phyloP scores from a whole-genome alignment of 2,329 filamentous ascomycete species.

The Fusarium avenaceum region DNA sequence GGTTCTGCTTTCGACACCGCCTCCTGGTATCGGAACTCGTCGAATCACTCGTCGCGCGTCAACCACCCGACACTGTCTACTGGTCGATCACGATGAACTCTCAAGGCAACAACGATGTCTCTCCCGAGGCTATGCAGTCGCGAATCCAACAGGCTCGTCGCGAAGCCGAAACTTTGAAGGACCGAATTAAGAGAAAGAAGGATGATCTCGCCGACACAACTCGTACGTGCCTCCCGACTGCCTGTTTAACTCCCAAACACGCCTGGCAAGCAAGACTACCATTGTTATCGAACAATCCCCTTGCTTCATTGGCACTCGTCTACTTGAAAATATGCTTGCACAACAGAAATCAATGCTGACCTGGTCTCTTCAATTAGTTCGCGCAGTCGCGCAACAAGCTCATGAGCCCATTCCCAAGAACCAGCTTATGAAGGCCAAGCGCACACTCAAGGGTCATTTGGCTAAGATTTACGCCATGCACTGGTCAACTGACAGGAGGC shows the following conservation, averaged over 20 bases:
- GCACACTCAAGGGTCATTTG: conserved; percentile 95
- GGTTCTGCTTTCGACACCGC: conserved; percentile 35
- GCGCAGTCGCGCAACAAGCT: conserved; percentile 90
- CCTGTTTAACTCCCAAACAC: conserved; percentile 2
- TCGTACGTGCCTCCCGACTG: conserved; percentile 73
- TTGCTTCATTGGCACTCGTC: not conserved
- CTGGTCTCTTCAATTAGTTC: conserved; percentile 71
- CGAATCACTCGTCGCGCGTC: conserved; percentile 34
- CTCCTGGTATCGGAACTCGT: conserved; percentile 32
- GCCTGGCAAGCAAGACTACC: conserved; percentile 3
- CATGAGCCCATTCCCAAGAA: conserved; percentile 93
- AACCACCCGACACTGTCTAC: conserved; percentile 20
- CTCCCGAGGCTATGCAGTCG: conserved; percentile 88
- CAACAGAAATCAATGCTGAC: conserved; percentile 46
- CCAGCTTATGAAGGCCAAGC: conserved; percentile 95
- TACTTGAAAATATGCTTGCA: not conserved
- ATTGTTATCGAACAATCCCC: not conserved
- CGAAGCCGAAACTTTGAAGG: conserved; percentile 97
- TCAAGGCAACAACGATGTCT: conserved; percentile 72
- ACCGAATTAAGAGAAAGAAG: conserved; percentile 99
- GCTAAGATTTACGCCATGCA: conserved; percentile 99
- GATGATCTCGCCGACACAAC: conserved; percentile 98
- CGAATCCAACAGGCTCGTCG: conserved; percentile 92
- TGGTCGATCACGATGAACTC: conserved; percentile 64
- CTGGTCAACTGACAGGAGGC: conserved; percentile 98